Evolutionary conservation across 139 green algal species (phyloP), one percentile per base, ranked within the genome.

Genomic region (Astrephomene gubernaculifera): DNA sequence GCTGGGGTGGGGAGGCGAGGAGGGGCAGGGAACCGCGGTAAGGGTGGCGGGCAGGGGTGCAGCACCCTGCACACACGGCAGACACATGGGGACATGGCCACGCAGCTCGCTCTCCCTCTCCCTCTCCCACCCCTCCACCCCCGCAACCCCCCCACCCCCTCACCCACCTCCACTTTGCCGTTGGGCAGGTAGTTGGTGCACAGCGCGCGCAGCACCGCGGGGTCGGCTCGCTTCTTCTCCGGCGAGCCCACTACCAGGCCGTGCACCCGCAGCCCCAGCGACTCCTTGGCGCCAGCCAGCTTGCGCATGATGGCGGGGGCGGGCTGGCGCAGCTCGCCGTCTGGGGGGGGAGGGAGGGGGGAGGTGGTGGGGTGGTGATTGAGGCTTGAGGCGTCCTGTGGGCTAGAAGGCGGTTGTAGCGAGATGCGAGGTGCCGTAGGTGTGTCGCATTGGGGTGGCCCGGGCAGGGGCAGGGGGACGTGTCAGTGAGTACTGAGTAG

Each of bases 241-340:
- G 95, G 95, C 8, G 87, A 87, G n/a, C 92, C 92, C 33, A 98
- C 87, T 25, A 98, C 93, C 25, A 98, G 92, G 24, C 95, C 94
- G 86, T 98, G 95, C 63, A 98, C 95, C 27, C 95, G 87, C 85
- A 98, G 89, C 14, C 87, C 86, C 45, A 97, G 90, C 86, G 95
- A 63, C 79, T 85, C 63, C 80, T 90, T 90, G 81, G 71, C 73
- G 25, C 65, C 86, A 24, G 86, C 81, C 49, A 98, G 94, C 90
- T 98, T 97, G 41, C 93, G 87, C 81, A 86, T 98, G 76, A 98
- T 94, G 17, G 96, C 93, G 33, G 71, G 61, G 0, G 92, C 92
- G 9, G 95, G 95, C 87, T 97, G 94, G 5, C 95, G 92, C 81
- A 98, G 91, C 91, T 98, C 95, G 35, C 95, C 95, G 53, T 98